phyloP scores from a whole-genome alignment of 2,329 filamentous ascomycete species.

The Zasmidium cellare region DNA sequence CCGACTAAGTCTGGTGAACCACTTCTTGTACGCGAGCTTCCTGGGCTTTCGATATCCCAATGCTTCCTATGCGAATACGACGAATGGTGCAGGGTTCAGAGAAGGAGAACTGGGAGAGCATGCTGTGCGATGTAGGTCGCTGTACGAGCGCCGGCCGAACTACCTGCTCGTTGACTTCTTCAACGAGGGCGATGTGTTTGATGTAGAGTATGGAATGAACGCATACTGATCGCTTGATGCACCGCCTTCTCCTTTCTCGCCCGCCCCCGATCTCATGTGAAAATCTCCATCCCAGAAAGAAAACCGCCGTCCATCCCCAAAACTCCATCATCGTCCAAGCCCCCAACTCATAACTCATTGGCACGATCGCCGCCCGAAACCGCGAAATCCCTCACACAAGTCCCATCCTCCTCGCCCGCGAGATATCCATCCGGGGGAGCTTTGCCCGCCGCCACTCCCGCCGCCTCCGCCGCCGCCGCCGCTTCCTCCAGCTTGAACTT shows the following conservation, averaged over 20 bases:
- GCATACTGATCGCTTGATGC: constrained; percentile 24
- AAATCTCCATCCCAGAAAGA: neutral
- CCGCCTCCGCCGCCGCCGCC: neutral
- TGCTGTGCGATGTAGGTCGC: constrained; percentile 38
- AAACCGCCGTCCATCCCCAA: neutral
- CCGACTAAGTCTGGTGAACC: constrained; percentile 49
- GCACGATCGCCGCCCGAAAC: neutral
- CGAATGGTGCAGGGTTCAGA: constrained; percentile 43
- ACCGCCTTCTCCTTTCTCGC: no score
- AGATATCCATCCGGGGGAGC: neutral
- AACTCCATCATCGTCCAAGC: neutral
- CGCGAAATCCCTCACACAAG: constrained; percentile 10
- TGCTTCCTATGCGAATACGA: constrained; percentile 39
- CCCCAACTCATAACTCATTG: neutral
- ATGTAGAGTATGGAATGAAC: constrained; percentile 30
- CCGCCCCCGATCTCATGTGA: no score
- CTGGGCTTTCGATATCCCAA: constrained; percentile 46
- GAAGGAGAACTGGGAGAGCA: constrained; percentile 47
- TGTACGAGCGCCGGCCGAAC: constrained; percentile 42
- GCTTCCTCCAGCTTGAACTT: neutral
- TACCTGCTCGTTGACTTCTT: constrained; percentile 44
- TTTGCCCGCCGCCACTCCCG: neutral
- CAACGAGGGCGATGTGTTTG: constrained; percentile 30
- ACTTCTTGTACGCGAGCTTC: constrained; percentile 47
- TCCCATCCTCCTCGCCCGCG: constrained; percentile 4